phyloP scores from a whole-genome alignment of 108 stramenopile genomes.

The Hondaea fermentalgiana region DNA sequence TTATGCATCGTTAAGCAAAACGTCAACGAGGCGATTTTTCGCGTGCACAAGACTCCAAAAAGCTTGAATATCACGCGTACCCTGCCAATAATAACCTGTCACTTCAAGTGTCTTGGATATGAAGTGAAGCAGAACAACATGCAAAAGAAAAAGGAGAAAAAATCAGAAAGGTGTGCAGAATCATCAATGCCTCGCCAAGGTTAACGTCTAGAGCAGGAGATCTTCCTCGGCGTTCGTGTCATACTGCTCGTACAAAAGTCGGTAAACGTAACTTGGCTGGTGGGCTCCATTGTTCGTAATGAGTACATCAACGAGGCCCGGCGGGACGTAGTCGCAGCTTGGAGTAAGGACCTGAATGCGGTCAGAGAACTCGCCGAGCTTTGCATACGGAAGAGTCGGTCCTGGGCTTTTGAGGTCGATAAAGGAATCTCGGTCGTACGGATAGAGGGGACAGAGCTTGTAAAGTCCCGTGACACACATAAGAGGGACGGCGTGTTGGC shows the following conservation, averaged over 20 bases:
- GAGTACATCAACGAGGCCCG: conserved; percentile 77
- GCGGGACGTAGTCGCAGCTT: conserved; percentile 86
- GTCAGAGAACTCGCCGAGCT: conserved; percentile 45
- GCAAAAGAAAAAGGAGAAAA: too few species aligned
- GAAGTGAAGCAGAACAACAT: too few species aligned
- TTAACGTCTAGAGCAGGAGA: conserved; percentile 39
- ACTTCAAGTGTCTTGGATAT: too few species aligned
- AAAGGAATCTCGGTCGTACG: conserved; percentile 88
- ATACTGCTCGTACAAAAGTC: conserved; percentile 84
- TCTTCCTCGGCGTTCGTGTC: conserved; percentile 78
- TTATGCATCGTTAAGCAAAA: too few species aligned
- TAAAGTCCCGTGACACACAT: conserved; percentile 85
- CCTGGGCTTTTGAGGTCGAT: conserved; percentile 70
- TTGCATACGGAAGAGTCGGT: conserved; percentile 54
- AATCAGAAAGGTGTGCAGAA: too few species aligned
- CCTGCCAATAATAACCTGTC: too few species aligned
- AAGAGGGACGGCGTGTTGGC: conserved; percentile 80
- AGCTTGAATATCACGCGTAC: too few species aligned
- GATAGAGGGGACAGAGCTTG: conserved; percentile 92
- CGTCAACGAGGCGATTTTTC: too few species aligned
- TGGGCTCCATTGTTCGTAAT: conserved; percentile 89
- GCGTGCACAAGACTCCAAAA: too few species aligned
- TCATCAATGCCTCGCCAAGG: too few species aligned
- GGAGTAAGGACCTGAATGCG: conserved; percentile 68
- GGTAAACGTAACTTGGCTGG: conserved; percentile 87